phyloP scores from a whole-genome alignment of 192 early-diverging fungal genomes.

The Coemansia sp. region DNA sequence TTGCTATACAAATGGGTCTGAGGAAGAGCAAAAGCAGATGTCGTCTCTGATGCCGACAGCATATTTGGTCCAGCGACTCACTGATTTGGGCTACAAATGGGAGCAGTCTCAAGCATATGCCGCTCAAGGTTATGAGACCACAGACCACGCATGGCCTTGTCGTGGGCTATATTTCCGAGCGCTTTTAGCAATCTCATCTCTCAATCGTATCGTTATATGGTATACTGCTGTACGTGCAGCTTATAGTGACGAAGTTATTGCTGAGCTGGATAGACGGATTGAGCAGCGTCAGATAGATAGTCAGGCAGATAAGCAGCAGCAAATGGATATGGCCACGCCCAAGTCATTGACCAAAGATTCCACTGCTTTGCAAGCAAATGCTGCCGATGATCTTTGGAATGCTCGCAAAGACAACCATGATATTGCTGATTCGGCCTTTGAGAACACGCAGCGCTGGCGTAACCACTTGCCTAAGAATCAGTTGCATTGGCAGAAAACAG shows the following conservation, averaged over 20 bases:
- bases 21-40: slow-evolving; percentile 16
- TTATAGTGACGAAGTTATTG: slow-evolving; percentile 35
- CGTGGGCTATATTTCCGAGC: slow-evolving; percentile 38
- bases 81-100: slow-evolving; percentile 31
- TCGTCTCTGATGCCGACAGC: slow-evolving; percentile 28
- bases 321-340: slow-evolving; percentile 3
- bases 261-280: slow-evolving; percentile 20
- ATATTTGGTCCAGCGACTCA: slow-evolving; percentile 32
- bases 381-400: too few species aligned
- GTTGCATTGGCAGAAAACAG: not conserved
- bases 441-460: too few species aligned
- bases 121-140: not conserved
- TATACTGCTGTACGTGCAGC: slow-evolving; percentile 30
- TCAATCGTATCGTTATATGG: slow-evolving; percentile 48
- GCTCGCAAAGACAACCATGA: too few species aligned
- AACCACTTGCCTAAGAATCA: not conserved
- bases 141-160: slow-evolving; percentile 37
- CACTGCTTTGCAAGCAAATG: too few species aligned
- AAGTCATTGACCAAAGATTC: not conserved
- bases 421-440: too few species aligned
- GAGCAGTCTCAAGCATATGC: slow-evolving; percentile 14
- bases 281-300: not conserved
- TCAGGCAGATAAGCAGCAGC: not conserved
- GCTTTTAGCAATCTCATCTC: slow-evolving; percentile 42
- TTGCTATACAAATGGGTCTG: not conserved